A percentile compares a stretch with the other conserved stretches of the same genome.
Conservation (phyloP, 2,329 filamentous ascomycete genomes). For the Ilyonectria sp. region DNA sequence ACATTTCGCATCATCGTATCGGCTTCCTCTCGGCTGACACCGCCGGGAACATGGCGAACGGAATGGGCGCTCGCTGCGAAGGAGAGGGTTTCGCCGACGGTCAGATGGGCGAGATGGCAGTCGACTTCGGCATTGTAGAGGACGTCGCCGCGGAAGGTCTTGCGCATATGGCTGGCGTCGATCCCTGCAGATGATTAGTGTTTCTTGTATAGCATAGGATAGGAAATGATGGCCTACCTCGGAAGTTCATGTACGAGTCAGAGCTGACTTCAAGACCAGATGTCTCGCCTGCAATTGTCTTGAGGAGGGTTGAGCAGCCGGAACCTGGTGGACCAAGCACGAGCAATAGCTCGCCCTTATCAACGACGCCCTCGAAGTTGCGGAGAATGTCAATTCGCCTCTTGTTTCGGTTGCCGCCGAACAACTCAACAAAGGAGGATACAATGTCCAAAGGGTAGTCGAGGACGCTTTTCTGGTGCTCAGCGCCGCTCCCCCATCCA, state of each 20-base stretch:
- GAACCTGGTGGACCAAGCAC: slow-evolving; percentile 67
- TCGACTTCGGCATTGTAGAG: slow-evolving; percentile 78
- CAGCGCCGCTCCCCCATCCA: slow-evolving; percentile 45
- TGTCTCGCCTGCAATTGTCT: slow-evolving; percentile 68
- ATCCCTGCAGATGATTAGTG: slow-evolving; percentile 41
- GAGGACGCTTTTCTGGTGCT: slow-evolving; percentile 44
- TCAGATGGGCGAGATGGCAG: slow-evolving; percentile 77
- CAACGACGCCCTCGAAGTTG: slow-evolving; percentile 49
- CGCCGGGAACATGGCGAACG: slow-evolving; percentile 65
- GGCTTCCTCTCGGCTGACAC: slow-evolving; percentile 28
- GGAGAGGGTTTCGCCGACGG: slow-evolving; percentile 74
- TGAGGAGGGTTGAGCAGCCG: slow-evolving; percentile 72
- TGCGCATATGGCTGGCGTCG: slow-evolving; percentile 54
- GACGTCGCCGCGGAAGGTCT: slow-evolving; percentile 67
- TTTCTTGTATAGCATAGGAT: not conserved
- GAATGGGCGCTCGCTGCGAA: slow-evolving; percentile 76
- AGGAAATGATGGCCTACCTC: slow-evolving; percentile 53
- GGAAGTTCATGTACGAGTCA: slow-evolving; percentile 63
- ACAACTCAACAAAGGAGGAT: slow-evolving; percentile 13
- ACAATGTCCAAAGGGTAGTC: slow-evolving; percentile 42
- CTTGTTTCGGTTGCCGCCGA: slow-evolving; percentile 18
- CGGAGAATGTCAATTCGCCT: slow-evolving; percentile 46
- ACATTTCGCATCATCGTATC: slow-evolving; percentile 62
- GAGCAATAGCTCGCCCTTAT: slow-evolving; percentile 49
- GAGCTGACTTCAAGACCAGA: slow-evolving; percentile 52